Percentiles rank a stretch among this genome's conserved stretches.
Evolutionary conservation across 2,329 filamentous ascomycete genomes (phyloP).

Genomic region (Talaromyces sp.): DNA sequence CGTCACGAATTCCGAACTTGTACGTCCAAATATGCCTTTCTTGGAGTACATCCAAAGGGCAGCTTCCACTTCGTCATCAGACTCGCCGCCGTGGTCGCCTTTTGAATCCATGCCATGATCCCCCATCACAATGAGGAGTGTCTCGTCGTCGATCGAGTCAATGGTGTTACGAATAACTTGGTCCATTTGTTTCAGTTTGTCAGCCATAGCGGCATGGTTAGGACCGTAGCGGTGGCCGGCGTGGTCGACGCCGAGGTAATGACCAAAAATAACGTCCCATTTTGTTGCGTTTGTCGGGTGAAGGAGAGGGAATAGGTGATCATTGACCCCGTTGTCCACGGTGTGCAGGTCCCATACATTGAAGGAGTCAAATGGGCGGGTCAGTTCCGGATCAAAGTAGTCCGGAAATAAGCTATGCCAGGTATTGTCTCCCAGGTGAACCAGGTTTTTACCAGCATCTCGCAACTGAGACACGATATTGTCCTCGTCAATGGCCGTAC

Average conservation of each 20-base stretch:
- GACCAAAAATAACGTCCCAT: conserved; percentile 94
- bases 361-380: conserved; percentile 89
- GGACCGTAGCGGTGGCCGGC: conserved; percentile 95
- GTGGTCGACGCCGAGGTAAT: conserved; percentile 93
- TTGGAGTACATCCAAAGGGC: conserved; percentile 99
- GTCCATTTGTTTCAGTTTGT: conserved; percentile 91
- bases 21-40: conserved; percentile 75
- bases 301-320: conserved; percentile 77
- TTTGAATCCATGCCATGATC: conserved; percentile 98
- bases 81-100: conserved; percentile 97
- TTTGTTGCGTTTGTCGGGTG: conserved; percentile 58
- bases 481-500: conserved; percentile 93
- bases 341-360: conserved; percentile 98
- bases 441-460: conserved; percentile 68
- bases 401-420: conserved; percentile 91
- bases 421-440: conserved; percentile 95
- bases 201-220: conserved; percentile 83
- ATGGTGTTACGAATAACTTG: conserved; percentile 68
- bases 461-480: conserved; percentile 64
- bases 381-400: conserved; percentile 86
- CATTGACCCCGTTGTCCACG: conserved; percentile 88
- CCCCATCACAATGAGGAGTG: conserved; percentile 92
- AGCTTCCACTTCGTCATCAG: conserved; percentile 90
- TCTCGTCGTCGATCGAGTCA: conserved; percentile 71
- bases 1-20: conserved; percentile 53